A percentile compares a stretch with the other conserved stretches of the same genome.
Evolutionary conservation across 176 grass and related monocot genomes (phyloP).

Genomic region (Thinopyrum elongatum): DNA sequence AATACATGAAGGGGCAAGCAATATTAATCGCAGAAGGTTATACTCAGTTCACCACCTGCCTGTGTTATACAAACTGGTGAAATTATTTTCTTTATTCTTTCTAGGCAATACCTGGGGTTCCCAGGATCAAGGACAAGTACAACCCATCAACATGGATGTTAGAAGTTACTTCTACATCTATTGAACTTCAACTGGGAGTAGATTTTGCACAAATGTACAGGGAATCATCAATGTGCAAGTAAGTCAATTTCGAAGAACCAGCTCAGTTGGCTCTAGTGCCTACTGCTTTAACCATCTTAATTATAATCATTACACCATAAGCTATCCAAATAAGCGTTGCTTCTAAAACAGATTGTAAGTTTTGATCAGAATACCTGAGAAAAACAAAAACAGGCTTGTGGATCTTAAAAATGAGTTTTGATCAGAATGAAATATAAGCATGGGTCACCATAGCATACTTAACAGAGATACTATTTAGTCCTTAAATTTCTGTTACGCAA

Average conservation of each 20-base stretch:
- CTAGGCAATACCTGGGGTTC: constrained; percentile 53
- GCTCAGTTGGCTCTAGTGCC: not conserved
- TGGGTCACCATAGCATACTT: not conserved
- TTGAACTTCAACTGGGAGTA: constrained; percentile 50
- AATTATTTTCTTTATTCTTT: not conserved
- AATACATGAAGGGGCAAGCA: not conserved
- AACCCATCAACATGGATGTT: constrained; percentile 91
- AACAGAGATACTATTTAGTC: not conserved
- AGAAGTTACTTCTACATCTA: constrained; percentile 64
- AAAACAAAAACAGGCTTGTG: not conserved
- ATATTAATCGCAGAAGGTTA: not conserved
- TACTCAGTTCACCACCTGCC: not conserved
- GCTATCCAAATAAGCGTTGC: not conserved
- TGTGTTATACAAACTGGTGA: not conserved
- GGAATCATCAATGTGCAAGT: constrained; percentile 58
- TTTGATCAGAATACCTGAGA: not conserved
- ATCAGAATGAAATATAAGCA: not conserved
- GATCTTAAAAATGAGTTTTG: not conserved
- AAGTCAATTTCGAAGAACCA: not conserved
- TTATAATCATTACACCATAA: not conserved
- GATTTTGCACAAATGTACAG: constrained; percentile 68
- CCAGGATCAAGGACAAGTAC: constrained; percentile 64
- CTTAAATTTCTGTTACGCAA: not conserved
- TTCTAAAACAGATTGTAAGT: not conserved
- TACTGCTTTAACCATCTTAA: not conserved